These are phyloP conservation scores for Eucalyptus cloeziana DNA, from an alignment of 345 rosid species.

Conservation along the genomic window DNA sequence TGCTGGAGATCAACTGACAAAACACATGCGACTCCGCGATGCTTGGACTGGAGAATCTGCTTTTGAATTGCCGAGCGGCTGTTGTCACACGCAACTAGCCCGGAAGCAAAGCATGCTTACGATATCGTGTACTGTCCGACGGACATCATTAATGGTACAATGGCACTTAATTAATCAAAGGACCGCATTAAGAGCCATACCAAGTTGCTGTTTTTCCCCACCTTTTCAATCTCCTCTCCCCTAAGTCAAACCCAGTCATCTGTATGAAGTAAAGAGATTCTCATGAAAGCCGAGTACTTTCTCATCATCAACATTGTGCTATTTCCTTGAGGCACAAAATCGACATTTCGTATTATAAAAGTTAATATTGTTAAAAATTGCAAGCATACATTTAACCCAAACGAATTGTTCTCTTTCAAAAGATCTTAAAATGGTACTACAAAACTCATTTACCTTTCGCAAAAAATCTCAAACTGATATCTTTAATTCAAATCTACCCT, in stretches of 20 bases:
- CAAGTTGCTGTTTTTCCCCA: neutral
- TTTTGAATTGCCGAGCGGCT: neutral
- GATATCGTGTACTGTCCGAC: neutral
- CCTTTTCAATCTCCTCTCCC: neutral
- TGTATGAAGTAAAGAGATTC: neutral
- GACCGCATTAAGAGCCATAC: neutral
- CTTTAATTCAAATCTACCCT: neutral
- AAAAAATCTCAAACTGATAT: accelerated
- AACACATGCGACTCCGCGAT: neutral
- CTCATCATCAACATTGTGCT: neutral
- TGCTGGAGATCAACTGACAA: neutral
- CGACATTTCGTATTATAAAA: accelerated
- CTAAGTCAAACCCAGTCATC: neutral
- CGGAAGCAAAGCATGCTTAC: neutral
- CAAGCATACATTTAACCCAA: neutral
- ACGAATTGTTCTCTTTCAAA: neutral
- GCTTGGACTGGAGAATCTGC: neutral
- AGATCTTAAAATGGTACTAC: accelerated
- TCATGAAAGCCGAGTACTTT: neutral
- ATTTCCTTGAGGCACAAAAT: neutral
- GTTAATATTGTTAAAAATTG: neutral
- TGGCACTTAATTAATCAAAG: neutral
- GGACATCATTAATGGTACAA: neutral
- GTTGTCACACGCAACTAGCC: neutral
- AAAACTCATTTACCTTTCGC: neutral